Evolutionary conservation across 805 yeast species (phyloP).

Genomic region (Starmerella ratchasimensis): DNA sequence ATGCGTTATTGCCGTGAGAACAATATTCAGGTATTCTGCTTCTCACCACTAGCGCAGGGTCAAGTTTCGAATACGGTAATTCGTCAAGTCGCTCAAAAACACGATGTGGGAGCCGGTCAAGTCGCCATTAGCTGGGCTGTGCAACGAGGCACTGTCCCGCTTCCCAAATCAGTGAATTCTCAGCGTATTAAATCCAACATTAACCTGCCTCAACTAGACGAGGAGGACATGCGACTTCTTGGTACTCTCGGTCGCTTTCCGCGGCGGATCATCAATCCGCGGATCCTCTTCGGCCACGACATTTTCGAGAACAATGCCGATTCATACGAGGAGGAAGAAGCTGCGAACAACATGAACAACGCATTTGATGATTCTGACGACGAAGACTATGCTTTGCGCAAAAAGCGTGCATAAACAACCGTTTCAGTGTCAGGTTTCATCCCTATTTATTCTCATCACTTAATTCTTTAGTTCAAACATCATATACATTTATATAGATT

Average conservation of each 20-base stretch:
- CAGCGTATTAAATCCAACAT: conserved; percentile 39
- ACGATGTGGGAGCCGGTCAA: conserved; percentile 40
- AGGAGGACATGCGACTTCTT: conserved; percentile 30
- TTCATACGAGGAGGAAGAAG: conserved; percentile 9
- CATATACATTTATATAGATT: background rate
- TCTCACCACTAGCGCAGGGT: conserved; percentile 58
- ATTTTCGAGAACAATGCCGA: conserved; percentile 19
- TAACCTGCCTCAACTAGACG: conserved; percentile 30
- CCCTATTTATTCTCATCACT: too few species aligned
- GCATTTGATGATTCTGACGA: background rate
- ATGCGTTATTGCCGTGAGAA: conserved; percentile 37
- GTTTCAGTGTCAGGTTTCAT: too few species aligned
- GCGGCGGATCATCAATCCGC: conserved; percentile 17
- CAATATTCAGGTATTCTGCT: conserved; percentile 51
- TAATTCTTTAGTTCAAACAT: background rate
- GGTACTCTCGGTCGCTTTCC: conserved; percentile 22
- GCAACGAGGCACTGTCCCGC: conserved; percentile 43
- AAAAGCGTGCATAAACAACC: background rate
- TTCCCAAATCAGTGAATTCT: conserved; percentile 59
- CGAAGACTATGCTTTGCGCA: background rate
- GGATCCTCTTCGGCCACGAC: conserved; percentile 17
- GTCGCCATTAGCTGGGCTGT: conserved; percentile 52
- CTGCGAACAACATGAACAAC: background rate
- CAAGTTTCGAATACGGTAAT: conserved; percentile 39
- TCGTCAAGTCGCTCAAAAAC: conserved; percentile 43